Evolutionary conservation across 768 basidiomycete genomes (phyloP).

Genomic region (Saitozyma sp.): DNA sequence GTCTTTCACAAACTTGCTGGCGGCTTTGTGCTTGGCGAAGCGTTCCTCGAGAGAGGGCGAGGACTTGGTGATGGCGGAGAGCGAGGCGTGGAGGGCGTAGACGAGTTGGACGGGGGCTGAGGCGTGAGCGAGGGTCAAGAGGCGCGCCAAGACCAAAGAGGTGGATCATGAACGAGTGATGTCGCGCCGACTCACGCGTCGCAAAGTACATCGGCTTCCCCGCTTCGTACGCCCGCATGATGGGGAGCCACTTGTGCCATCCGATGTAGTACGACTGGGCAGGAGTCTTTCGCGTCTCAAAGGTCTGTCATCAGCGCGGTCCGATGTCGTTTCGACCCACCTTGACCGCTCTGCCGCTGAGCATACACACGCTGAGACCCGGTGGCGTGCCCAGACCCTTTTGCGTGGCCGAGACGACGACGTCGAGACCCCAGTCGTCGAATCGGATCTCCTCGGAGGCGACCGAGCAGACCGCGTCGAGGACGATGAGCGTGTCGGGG

Average conservation of each 20-base stretch:
- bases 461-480: constrained; percentile 95
- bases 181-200: constrained; percentile 56
- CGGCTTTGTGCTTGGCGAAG: constrained; percentile 71
- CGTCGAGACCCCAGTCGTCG: constrained; percentile 90
- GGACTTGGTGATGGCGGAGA: constrained; percentile 67
- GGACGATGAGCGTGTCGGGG: constrained; percentile 79
- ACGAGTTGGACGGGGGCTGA: constrained; percentile 83
- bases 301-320: constrained; percentile 55
- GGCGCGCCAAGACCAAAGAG: background rate
- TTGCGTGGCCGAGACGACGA: constrained; percentile 60
- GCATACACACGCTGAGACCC: constrained; percentile 82
- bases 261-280: constrained; percentile 79
- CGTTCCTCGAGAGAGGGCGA: constrained; percentile 72
- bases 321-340: constrained; percentile 49
- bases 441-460: constrained; percentile 92
- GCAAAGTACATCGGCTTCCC: constrained; percentile 86
- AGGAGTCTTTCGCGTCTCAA: constrained; percentile 65
- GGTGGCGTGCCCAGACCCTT: constrained; percentile 86
- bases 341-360: constrained; percentile 74
- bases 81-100: constrained; percentile 82
- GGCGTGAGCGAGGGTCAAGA: constrained; percentile 54
- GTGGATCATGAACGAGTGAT: background rate
- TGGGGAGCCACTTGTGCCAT: constrained; percentile 84
- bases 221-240: constrained; percentile 89
- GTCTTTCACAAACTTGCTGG: constrained; percentile 68